Base-by-base conservation (phyloP, 139 green algal genomes). In the Picochlorum sp. region DNA sequence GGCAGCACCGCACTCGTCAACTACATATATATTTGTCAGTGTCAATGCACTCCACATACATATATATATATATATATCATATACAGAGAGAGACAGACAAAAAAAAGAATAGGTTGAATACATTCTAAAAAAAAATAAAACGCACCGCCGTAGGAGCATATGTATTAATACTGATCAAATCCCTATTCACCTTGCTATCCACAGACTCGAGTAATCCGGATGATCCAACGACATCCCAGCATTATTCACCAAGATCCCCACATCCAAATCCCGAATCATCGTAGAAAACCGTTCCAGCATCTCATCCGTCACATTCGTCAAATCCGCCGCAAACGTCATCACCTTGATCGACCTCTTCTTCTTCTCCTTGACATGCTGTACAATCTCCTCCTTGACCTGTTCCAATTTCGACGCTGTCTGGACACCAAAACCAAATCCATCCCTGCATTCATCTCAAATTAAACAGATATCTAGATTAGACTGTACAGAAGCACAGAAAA, bases 181-280 rank as follows among this genome's bases (percentile, higher is more conserved):
- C 49, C 6, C 67, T 37, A 6, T 86, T 71, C 6, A 62, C 26
- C 21, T 75, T 41, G 13, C 75, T 66, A 34, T 75, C 65, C 1
- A 90, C 26, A 23, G 62, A 47, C 24, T 88, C 57, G n/a, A 86
- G 66, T 81, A 90, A 49, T 90, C 73, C 11, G 84, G 75, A 65
- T 95, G 77, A 47, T 86, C 81, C 58, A 95, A 92, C 1, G 78
- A 87, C 66, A 91, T 64, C 16, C 87, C 87, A 7, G 83, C 88
- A 57, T 95, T 95, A 77, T 95, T 95, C 28, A 95, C 72, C 18
- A 95, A 81, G 10, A 95, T 49, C 21, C 85, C 87, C 10, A 95
- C 71, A n/a, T 92, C 78, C 32, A 84, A 57, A 34, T 24, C 52
- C 13, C 67, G 47, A 14, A 87, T 51, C 5, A 41, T 45, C 3